phyloP scores from a whole-genome alignment of 1,284 basidiomycete species.

The Puccinia hordei region DNA sequence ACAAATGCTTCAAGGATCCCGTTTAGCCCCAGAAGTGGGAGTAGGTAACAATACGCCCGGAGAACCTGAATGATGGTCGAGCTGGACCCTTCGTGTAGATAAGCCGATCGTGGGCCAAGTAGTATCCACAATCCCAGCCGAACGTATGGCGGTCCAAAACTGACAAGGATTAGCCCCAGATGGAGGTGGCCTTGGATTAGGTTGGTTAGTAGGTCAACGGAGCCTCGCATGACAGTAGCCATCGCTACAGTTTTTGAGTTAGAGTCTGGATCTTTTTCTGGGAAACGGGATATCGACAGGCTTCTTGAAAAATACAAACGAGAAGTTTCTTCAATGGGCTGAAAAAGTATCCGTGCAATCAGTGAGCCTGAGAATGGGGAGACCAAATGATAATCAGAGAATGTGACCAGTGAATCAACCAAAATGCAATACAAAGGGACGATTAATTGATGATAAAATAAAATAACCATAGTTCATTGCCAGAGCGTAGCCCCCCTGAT shows the following conservation, averaged over 20 bases:
- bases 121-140: slow-evolving; percentile 70
- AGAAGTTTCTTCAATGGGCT: slow-evolving; percentile 86
- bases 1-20: slow-evolving; percentile 86
- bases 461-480: slow-evolving; percentile 84
- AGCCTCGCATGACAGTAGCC: not conserved
- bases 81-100: slow-evolving; percentile 70
- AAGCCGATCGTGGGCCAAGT: slow-evolving; percentile 60
- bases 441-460: not conserved
- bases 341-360: slow-evolving; percentile 83
- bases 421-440: not conserved
- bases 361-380: slow-evolving; percentile 70
- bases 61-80: slow-evolving; percentile 74
- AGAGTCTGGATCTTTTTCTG: slow-evolving; percentile 37
- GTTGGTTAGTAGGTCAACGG: slow-evolving; percentile 60
- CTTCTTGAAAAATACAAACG: slow-evolving; percentile 81
- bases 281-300: slow-evolving; percentile 59
- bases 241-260: slow-evolving; percentile 2
- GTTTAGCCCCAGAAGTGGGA: slow-evolving; percentile 83
- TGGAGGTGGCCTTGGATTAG: slow-evolving; percentile 72
- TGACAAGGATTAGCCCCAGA: slow-evolving; percentile 68
- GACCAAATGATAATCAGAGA: not conserved
- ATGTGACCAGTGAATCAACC: not conserved
- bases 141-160: slow-evolving; percentile 73
- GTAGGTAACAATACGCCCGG: slow-evolving; percentile 71
- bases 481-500: slow-evolving; percentile 90